These are phyloP conservation scores for Pyrus communis DNA, from an alignment of 306 rosid species.

Conservation along the genomic window DNA sequence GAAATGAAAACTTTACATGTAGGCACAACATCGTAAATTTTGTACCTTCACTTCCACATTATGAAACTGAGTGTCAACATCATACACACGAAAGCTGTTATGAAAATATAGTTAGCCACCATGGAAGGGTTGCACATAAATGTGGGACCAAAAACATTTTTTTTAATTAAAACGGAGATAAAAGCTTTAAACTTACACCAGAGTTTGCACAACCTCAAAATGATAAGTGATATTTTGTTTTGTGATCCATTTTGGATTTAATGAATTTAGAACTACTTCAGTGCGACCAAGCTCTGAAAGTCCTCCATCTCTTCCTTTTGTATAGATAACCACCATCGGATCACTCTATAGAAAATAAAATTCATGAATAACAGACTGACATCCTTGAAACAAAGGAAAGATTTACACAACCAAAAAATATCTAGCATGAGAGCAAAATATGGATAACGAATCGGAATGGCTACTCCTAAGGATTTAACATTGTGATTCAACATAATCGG, in stretches of 20 bases:
- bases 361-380: background rate
- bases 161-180: constrained; percentile 15
- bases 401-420: constrained; percentile 15
- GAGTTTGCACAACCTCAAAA: constrained; percentile 80
- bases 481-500: background rate
- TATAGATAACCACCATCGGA: constrained; percentile 74
- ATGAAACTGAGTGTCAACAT: constrained; percentile 84
- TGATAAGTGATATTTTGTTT: constrained; percentile 66
- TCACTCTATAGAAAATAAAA: constrained; percentile 62
- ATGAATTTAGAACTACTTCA: constrained; percentile 77
- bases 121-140: constrained; percentile 10
- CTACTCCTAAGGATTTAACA: background rate
- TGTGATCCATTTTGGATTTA: constrained; percentile 78
- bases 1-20: constrained; percentile 3
- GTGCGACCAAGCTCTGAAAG: constrained; percentile 85
- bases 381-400: constrained; percentile 11
- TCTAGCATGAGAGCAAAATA: background rate
- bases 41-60: constrained; percentile 71
- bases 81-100: constrained; percentile 83
- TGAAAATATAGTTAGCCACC: background rate
- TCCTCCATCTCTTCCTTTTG: constrained; percentile 73
- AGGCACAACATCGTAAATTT: constrained; percentile 5
- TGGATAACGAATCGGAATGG: background rate
- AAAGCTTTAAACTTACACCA: constrained; percentile 73
- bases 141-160: constrained; percentile 27